Evolutionary conservation across 2,329 filamentous ascomycete species (phyloP), one percentile per base, ranked within the genome.

Genomic region (Stemphylium vesicarium): DNA sequence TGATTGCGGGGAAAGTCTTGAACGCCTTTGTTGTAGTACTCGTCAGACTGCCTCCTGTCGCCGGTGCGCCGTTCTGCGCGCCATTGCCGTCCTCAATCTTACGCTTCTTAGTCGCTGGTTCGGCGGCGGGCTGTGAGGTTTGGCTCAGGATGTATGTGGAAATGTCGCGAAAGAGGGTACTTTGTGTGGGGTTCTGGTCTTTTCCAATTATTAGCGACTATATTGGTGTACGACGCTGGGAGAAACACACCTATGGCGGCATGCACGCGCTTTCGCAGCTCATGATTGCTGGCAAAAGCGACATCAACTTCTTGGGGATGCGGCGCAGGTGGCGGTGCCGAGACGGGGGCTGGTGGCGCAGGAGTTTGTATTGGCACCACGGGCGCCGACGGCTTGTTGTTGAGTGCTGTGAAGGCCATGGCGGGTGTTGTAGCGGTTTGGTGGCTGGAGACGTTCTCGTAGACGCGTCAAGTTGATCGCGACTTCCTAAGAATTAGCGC

Each of bases 1-100:
- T 86, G 50, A 86, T 76, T 61, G 87, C 85, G 51, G 67, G 58
- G 32, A 71, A 71, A 26, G 63, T 60, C 18, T 68, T 65, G 63
- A 69, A 74, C 18, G 74, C 65, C 31, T 67, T 68, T 26, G 62
- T 58, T 3, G 57, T 41, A 7, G 60, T 20, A 59, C 63, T 73
- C 8, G 57, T 52, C 29, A 75, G 58, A 18, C 55, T 65, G 16
- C 62, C 54, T n/a, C 62, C 54, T n/a, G 45, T 40, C 36, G 51
- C 5, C n/a, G 52, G 31, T 16, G 56, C 38, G 13, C 61, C 66
- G 31, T 66, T 70, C n/a, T 60, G 55, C 10, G 56, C 51, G 15
- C 55, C 61, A 18, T 63, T 66, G 49, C 47, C 61, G 8, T 70
- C 66, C 6, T 75, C 74, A 5, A 77, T 50, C 56, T 75, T 78